Percentiles rank a stretch among this genome's conserved stretches.
phyloP scores from a whole-genome alignment of 176 grass and related monocot genomes.

The Cymbopogon citratus region DNA sequence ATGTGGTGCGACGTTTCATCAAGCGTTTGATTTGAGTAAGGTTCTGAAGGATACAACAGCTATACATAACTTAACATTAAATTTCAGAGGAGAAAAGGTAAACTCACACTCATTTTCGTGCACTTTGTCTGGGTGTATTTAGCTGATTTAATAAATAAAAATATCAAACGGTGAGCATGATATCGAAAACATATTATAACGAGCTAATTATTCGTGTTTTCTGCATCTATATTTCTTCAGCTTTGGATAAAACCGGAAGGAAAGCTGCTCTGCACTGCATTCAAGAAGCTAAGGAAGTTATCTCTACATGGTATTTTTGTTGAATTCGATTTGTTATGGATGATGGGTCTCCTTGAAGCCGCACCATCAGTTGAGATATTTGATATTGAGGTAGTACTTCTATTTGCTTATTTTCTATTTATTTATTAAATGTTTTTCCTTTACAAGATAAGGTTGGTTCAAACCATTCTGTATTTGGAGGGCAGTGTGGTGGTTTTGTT shows the following conservation, averaged over 20 bases:
- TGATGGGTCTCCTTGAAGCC: neutral
- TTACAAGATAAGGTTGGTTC: neutral
- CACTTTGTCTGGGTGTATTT: no score
- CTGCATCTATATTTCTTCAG: no score
- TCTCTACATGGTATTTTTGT: neutral
- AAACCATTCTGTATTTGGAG: neutral
- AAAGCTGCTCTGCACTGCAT: neutral
- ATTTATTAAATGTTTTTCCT: neutral
- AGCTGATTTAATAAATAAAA: no score
- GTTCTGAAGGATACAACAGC: no score
- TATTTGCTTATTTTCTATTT: neutral
- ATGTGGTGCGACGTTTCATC: no score
- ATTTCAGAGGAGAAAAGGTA: no score
- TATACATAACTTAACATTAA: no score
- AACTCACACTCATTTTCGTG: no score
- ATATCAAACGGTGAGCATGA: no score
- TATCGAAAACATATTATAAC: no score
- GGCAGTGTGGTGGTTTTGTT: neutral
- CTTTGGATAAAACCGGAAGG: neutral
- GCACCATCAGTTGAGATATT: neutral
- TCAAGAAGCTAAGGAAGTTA: neutral
- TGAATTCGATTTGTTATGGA: neutral
- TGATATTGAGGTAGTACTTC: neutral
- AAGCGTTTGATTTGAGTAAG: no score
- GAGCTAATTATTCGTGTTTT: no score